Conservation (phyloP, 2,329 filamentous ascomycete genomes). For the Fusarium concolor region DNA sequence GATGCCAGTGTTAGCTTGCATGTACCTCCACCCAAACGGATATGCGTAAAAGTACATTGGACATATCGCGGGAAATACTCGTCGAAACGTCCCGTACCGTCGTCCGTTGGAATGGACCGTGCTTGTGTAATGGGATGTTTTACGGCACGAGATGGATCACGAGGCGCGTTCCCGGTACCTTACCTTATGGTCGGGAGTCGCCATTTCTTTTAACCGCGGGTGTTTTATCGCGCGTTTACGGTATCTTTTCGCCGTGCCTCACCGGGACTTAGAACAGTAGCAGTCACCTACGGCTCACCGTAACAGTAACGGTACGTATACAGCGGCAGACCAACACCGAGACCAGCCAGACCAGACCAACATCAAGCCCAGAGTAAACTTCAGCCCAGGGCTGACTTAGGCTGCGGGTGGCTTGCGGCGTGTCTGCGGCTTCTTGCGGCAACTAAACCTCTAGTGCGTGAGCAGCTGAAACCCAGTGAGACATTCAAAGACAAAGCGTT, state of each 20-base stretch:
- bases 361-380: too few relatives aligned
- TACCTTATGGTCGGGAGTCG: constrained; percentile 19
- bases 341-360: too few relatives aligned
- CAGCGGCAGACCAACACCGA: constrained; percentile 19
- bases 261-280: background rate
- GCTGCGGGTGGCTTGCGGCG: background rate
- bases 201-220: constrained; percentile 15
- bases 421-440: constrained; percentile 22
- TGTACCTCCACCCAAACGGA: background rate
- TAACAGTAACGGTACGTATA: background rate
- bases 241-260: background rate
- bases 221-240: constrained; percentile 12
- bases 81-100: constrained; percentile 31
- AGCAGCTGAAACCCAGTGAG: background rate
- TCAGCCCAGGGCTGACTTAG: background rate
- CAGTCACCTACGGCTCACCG: background rate
- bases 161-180: background rate
- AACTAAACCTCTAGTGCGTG: background rate
- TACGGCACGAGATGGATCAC: constrained; percentile 14
- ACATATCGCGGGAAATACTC: constrained; percentile 44
- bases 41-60: background rate
- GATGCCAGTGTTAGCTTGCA: constrained; percentile 13
- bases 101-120: constrained; percentile 30
- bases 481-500: too few relatives aligned
- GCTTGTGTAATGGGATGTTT: constrained; percentile 33